These are phyloP conservation scores for Stylosanthes scabra DNA, from an alignment of 331 rosid genomes.

Conservation along the genomic window DNA sequence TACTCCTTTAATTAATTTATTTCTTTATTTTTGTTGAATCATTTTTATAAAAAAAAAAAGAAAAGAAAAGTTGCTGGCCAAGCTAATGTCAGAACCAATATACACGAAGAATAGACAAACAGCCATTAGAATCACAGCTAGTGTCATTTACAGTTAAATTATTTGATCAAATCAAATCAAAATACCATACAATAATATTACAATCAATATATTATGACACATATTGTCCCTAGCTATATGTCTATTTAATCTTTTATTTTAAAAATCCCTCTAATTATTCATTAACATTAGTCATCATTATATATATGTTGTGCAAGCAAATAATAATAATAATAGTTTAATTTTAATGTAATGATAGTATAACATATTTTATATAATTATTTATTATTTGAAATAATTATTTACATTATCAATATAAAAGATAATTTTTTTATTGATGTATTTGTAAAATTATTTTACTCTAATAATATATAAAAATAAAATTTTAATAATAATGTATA, in stretches of 20 bases:
- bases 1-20: too few species aligned
- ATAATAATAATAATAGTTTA: too few species aligned
- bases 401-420: too few species aligned
- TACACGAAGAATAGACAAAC: background rate
- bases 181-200: background rate
- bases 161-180: background rate
- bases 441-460: too few species aligned
- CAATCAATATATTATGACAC: background rate
- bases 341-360: too few species aligned
- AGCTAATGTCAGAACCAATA: background rate
- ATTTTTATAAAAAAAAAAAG: too few species aligned
- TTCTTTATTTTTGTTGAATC: too few species aligned
- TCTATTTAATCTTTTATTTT: background rate
- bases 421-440: too few species aligned
- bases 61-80: background rate
- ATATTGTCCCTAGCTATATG: background rate
- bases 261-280: background rate
- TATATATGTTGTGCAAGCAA: too few species aligned
- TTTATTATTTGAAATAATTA: background rate
- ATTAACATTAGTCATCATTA: background rate
- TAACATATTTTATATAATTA: too few species aligned
- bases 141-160: conserved; percentile 1
- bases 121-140: background rate
- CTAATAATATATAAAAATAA: too few species aligned
- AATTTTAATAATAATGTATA: background rate